A percentile compares a stretch with the other conserved stretches of the same genome.
phyloP scores from a whole-genome alignment of 1,139 yeast genomes.

The Geotrichum citri-aurantii region DNA sequence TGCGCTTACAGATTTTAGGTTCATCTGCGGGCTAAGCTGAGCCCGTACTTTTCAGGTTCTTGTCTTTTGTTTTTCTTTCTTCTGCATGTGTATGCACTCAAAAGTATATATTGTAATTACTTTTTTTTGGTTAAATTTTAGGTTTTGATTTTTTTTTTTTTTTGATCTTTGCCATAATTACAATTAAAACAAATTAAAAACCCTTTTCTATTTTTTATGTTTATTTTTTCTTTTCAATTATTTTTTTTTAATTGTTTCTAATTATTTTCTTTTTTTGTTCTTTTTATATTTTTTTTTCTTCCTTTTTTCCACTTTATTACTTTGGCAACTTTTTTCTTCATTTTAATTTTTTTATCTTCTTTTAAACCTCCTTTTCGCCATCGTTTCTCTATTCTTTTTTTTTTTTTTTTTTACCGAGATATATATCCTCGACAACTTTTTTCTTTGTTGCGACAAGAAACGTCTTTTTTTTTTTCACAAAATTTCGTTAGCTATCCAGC shows the following conservation, averaged over 20 bases:
- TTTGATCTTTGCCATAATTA: slow-evolving; percentile 7
- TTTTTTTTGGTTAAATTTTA: background rate
- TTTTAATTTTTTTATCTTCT: background rate
- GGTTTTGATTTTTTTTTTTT: background rate
- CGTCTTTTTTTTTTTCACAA: background rate
- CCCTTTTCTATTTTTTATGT: slow-evolving; percentile 3
- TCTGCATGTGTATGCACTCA: background rate
- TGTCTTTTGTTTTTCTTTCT: background rate
- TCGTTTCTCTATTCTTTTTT: background rate
- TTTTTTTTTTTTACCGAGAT: background rate
- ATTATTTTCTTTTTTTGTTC: slow-evolving; percentile 7
- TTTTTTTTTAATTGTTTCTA: background rate
- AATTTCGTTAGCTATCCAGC: slow-evolving; percentile 6
- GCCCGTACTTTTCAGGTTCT: background rate
- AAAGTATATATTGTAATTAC: background rate
- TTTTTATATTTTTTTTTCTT: slow-evolving; percentile 1
- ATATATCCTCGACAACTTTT: background rate
- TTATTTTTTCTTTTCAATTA: background rate
- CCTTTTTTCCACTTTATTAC: background rate
- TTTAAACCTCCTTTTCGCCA: background rate
- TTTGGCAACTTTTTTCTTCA: background rate
- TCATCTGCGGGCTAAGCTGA: background rate
- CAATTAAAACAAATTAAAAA: background rate
- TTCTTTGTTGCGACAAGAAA: background rate
- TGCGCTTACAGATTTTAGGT: background rate